Conservation (phyloP, 169 alveolate species). For the Cryptosporidium baileyi region DNA sequence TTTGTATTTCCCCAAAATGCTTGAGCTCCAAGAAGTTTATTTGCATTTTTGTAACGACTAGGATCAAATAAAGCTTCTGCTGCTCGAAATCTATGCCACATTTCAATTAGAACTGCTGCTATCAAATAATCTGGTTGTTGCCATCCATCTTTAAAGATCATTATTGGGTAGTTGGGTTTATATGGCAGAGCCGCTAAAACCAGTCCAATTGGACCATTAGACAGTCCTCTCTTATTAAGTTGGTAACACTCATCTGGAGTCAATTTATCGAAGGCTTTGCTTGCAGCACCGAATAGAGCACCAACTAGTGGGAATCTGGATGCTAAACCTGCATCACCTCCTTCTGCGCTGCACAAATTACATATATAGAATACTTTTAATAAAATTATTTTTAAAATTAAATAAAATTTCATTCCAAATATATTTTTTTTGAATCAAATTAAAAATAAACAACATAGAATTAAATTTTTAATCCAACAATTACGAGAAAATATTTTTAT, state of each 20-base stretch:
- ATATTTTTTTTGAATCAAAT: too few species aligned
- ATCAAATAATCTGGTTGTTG: slow-evolving; percentile 62
- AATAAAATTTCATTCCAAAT: background rate
- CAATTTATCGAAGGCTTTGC: slow-evolving; percentile 57
- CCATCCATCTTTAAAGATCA: slow-evolving; percentile 64
- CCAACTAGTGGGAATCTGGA: slow-evolving; percentile 47
- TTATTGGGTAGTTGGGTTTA: slow-evolving; percentile 39
- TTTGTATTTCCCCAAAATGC: slow-evolving; percentile 44
- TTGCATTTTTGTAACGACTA: slow-evolving; percentile 29
- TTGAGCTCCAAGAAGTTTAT: slow-evolving; percentile 54
- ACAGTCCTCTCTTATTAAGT: slow-evolving; percentile 25
- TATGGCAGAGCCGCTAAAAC: slow-evolving; percentile 59
- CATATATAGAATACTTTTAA: background rate
- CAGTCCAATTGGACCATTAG: slow-evolving; percentile 39
- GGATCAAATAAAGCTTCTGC: slow-evolving; percentile 55
- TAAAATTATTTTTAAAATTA: background rate
- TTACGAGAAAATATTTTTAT: too few species aligned
- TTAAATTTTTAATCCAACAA: too few species aligned
- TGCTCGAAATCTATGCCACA: slow-evolving; percentile 59
- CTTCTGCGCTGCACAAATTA: background rate
- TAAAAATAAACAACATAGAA: too few species aligned
- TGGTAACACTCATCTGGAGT: slow-evolving; percentile 66
- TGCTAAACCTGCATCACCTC: slow-evolving; percentile 58
- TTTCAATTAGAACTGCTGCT: slow-evolving; percentile 29
- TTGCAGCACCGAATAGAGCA: slow-evolving; percentile 60